Conservation (phyloP, 345 rosid species). For the Nasturtium officinale region DNA sequence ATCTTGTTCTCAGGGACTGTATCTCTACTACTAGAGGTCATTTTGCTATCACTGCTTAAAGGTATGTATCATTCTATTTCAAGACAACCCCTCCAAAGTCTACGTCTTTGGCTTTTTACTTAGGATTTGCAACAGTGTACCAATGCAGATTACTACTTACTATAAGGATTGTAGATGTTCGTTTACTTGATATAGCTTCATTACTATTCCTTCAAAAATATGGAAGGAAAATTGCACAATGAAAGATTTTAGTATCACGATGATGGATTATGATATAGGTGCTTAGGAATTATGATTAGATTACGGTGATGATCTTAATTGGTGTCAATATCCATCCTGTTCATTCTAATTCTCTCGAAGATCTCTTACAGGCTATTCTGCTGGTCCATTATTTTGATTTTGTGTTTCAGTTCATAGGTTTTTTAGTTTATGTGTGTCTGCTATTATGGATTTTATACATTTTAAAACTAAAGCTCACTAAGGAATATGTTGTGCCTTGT, state of each 20-base stretch:
- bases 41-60: constrained; percentile 67
- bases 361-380: not conserved
- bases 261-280: not conserved
- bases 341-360: not conserved
- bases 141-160: not conserved
- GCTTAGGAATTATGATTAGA: constrained; percentile 7
- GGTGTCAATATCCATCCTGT: not conserved
- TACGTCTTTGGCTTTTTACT: constrained; percentile 15
- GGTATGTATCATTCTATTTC: constrained; percentile 51
- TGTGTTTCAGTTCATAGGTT: constrained; percentile 3
- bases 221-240: not conserved
- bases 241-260: constrained; percentile 4
- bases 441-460: constrained; percentile 1
- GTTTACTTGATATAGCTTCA: not conserved
- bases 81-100: not conserved
- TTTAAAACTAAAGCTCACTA: not conserved
- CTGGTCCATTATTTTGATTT: not conserved
- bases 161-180: not conserved
- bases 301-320: not conserved
- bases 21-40: constrained; percentile 70
- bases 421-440: not conserved
- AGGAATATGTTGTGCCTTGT: constrained; percentile 18
- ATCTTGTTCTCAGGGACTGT: constrained; percentile 65
- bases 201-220: constrained; percentile 10
- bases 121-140: constrained; percentile 21